Percentiles rank a stretch among this genome's conserved stretches.
Evolutionary conservation across 2,329 filamentous ascomycete species (phyloP).

Genomic region (Penicillium sp.): DNA sequence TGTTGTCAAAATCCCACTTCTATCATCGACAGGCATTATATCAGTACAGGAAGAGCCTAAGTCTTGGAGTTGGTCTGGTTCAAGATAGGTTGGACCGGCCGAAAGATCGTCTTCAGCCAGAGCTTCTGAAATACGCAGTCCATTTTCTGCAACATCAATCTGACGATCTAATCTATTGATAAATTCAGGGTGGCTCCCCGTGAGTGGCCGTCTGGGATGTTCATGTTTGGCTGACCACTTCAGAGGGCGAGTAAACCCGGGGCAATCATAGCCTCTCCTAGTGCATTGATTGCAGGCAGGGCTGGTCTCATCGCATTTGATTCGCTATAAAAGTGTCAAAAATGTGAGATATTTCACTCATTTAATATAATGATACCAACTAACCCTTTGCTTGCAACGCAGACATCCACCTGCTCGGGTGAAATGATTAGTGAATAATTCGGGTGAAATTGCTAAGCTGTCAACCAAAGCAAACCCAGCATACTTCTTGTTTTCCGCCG

Average conservation of each 20-base stretch:
- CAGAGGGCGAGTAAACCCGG: neutral
- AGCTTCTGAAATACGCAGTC: neutral
- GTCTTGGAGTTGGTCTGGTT: neutral
- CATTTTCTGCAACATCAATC: neutral
- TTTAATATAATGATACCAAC: neutral
- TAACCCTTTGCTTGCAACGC: neutral
- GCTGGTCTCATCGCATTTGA: constrained; percentile 2
- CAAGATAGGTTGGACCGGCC: neutral
- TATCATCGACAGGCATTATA: neutral
- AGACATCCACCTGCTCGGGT: neutral
- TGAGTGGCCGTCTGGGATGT: neutral
- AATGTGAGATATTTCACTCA: neutral
- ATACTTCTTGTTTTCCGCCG: neutral
- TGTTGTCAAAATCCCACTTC: neutral
- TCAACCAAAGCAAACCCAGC: neutral
- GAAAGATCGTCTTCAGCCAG: neutral
- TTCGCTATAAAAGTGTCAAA: neutral
- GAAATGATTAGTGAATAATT: neutral
- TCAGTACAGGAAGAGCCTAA: neutral
- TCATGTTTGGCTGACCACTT: neutral
- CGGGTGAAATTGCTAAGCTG: neutral
- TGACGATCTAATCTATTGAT: neutral
- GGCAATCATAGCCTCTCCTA: constrained; percentile 1
- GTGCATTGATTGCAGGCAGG: neutral
- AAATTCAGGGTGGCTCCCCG: neutral